Percentiles rank a stretch among this genome's conserved stretches.
These are phyloP conservation scores for Tribonema minus DNA, from an alignment of 108 stramenopile species.

Conservation along the genomic window DNA sequence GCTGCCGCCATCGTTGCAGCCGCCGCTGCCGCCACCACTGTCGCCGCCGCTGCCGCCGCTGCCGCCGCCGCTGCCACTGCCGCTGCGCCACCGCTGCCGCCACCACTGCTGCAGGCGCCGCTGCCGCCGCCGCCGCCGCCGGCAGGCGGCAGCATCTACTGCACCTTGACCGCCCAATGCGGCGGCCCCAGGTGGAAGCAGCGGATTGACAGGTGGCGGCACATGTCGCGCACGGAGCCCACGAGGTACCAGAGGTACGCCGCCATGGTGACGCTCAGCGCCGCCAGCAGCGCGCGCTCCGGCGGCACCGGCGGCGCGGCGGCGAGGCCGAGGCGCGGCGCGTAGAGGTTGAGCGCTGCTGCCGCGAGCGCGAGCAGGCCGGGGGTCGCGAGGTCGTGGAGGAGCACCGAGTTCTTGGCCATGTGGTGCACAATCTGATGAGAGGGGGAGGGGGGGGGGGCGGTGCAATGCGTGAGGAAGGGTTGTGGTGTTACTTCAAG, in stretches of 20 bases:
- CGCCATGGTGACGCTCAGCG: not conserved
- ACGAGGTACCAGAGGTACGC: not conserved
- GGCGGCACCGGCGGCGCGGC: slow-evolving; percentile 1
- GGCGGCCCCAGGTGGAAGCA: slow-evolving; percentile 3
- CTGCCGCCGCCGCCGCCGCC: no score
- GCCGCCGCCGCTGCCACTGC: no score
- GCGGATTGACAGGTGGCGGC: not conserved
- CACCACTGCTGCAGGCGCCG: no score
- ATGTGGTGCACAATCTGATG: slow-evolving; percentile 22
- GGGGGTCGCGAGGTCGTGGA: slow-evolving; percentile 4
- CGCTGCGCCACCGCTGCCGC: no score
- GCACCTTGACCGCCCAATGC: no score
- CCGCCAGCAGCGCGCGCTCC: not conserved
- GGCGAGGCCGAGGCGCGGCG: not conserved
- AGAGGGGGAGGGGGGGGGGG: no score
- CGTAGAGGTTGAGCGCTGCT: slow-evolving; percentile 11
- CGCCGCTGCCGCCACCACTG: no score
- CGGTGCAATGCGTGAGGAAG: not conserved
- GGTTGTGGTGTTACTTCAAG: not conserved
- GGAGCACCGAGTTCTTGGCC: slow-evolving; percentile 20
- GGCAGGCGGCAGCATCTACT: no score
- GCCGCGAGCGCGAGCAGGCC: slow-evolving; percentile 1
- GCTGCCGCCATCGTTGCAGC: no score
- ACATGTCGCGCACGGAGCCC: not conserved
- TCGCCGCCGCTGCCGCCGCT: no score